Base-by-base conservation (phyloP, 257 asterid genomes). In the Plantago elongata region DNA sequence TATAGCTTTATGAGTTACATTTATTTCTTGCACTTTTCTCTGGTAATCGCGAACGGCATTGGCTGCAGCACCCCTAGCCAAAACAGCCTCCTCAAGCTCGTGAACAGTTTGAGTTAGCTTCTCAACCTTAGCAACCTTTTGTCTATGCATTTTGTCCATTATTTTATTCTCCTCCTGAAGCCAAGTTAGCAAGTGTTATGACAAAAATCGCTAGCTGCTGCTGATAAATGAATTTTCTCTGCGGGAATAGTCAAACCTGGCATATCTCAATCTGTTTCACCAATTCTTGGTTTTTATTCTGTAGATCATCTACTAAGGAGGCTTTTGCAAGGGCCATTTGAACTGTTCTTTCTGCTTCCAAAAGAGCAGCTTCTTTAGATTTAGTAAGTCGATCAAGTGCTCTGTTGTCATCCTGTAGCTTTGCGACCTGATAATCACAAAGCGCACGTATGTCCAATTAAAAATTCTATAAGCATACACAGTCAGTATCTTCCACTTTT, bases 11-110 rank as follows among this genome's bases (percentile, higher is more conserved):
- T 27, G 5, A 48, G 44, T 63, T 79, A 87, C 95, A 71, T 90
- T 87, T 64, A 90, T 72, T 77, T 90, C 97, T 75, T 83, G 95
- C 70, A 90, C 79, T 83, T 87, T 84, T 42, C 87, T 69, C 71
- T 90, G 88, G 76, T 83, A 87, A 48, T 87, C 97, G 47, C 95
- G 89, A 16, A 90, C 92, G 60, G 95, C 95, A 78, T 90, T 90
- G 44, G 97, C 92, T 14, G 97, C 95, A 73, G 94, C 96, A 29
- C 95, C 97, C 65, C 97, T 96, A 46, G 95, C 90, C 78, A 90
- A 78, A 73, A 90, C 95, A 68, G 89, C 96, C 79, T 90, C 97
- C 79, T 90, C 97, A 51, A 90, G 95, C 71, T 89, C 95, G 63
- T 74, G 84, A 57, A 89, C 88, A 17, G 86, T 83, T 79, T 83